Base-by-base conservation (phyloP, 306 rosid species). In the Cicer chorassanicum region DNA sequence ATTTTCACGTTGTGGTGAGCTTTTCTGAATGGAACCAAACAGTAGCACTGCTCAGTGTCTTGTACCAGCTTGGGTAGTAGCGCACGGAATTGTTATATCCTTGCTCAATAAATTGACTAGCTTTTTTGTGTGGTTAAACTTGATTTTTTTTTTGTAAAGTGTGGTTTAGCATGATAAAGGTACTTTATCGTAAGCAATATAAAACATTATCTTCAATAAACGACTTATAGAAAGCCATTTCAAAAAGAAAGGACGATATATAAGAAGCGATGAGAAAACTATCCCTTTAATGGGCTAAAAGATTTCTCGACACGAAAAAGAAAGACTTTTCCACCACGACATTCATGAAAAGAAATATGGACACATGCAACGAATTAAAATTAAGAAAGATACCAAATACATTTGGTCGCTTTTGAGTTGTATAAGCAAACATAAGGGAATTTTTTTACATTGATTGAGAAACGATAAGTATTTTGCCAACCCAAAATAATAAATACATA, bases 131-230 rank as follows among this genome's bases (percentile, higher is more conserved):
- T 24, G 34, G 34, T 24, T 24, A 24, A 24, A 24, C 34, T 24
- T 24, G 34, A 24, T 24, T 1, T 24, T 24, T 19, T 19, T 19
- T 24, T 24, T 24, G 2, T 24, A 24, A 24, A 24, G 34, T 24
- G 7, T 41, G 44, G 44, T 41, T 7, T 1, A 41, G 7, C 44
- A 41, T 41, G 60, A 48, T 41, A 68, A 34, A 14, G 9, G 6
- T 6, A 68, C 29, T 48, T 29, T 40, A 74, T 62, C 19, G 19
- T 38, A 39, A 18, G 43, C 2, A 63, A 62, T 65, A 65, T 53
- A 46, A 38, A 55, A 67, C 64, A 56, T 66, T 68, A 77, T 68
- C 69, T 77, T 34, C n/a, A 15, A 49, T 55, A 4, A 19, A 54
- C 38, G 24, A 41, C 16, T 62, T 9, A 68, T 36, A 44, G 15